A percentile compares a stretch with the other conserved stretches of the same genome.
Evolutionary conservation across 139 green algal species (phyloP).

Genomic region (Chlorella sp.): DNA sequence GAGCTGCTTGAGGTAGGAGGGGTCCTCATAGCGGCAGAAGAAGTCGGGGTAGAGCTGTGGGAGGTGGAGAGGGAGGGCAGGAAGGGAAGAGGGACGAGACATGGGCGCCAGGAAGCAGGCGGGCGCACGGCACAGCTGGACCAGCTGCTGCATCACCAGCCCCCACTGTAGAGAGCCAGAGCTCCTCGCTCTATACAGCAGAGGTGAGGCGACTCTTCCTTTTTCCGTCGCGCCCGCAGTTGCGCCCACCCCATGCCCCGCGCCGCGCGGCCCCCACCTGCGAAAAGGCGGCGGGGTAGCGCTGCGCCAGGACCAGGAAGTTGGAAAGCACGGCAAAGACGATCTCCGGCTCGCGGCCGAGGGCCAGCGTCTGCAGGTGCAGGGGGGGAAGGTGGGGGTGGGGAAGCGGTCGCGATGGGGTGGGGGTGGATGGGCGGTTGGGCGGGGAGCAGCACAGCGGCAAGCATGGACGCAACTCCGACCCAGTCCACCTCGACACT

Average conservation of each 20-base stretch:
- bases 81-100: not conserved
- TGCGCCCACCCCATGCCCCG: too few species aligned
- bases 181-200: too few species aligned
- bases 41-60: constrained; percentile 82
- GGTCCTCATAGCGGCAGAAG: constrained; percentile 91
- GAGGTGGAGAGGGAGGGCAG: too few species aligned
- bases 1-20: constrained; percentile 91
- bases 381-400: too few species aligned
- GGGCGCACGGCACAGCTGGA: not conserved
- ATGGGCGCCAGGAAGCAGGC: not conserved
- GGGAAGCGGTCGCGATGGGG: too few species aligned
- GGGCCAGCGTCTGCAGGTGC: constrained; percentile 87
- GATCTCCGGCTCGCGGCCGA: constrained; percentile 70
- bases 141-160: too few species aligned
- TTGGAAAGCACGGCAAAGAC: constrained; percentile 87
- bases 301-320: constrained; percentile 82
- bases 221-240: too few species aligned
- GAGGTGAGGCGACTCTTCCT: too few species aligned
- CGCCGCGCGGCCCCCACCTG: constrained; percentile 2
- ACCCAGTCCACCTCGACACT: not conserved
- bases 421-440: too few species aligned
- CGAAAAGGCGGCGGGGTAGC: constrained; percentile 77
- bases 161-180: too few species aligned
- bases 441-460: not conserved
- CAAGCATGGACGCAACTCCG: too few species aligned